A percentile compares a stretch with the other conserved stretches of the same genome.
Evolutionary conservation across 2,329 filamentous ascomycete genomes (phyloP).

Genomic region (Phaeosphaeriaceae sp.): DNA sequence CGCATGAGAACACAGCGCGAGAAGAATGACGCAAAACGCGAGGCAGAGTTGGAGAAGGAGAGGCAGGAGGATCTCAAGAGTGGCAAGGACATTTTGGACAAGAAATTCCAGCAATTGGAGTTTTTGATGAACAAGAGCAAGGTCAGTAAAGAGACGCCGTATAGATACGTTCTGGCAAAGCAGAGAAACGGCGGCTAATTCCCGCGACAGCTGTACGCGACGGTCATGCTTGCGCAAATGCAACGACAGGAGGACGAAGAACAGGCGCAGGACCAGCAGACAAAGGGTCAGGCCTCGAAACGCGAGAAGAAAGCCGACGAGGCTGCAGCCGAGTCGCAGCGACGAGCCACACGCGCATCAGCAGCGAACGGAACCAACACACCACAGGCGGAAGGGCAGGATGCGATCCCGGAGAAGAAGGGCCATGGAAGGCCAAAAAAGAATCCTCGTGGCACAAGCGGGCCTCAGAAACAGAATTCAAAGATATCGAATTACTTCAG

Average conservation of each 20-base stretch:
- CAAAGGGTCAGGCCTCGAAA: constrained; percentile 53
- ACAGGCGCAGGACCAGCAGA: constrained; percentile 54
- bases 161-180: neutral
- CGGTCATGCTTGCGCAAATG: constrained; percentile 62
- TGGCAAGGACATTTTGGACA: constrained; percentile 54
- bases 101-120: constrained; percentile 60
- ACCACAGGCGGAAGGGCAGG: constrained; percentile 23
- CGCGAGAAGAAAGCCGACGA: constrained; percentile 57
- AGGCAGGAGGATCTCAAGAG: constrained; percentile 56
- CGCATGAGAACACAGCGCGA: constrained; percentile 52
- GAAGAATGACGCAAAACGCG: constrained; percentile 54
- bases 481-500: constrained; percentile 68
- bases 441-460: neutral
- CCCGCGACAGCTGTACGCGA: constrained; percentile 51
- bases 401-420: constrained; percentile 30
- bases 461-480: constrained; percentile 31
- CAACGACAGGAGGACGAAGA: constrained; percentile 59
- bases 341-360: constrained; percentile 53
- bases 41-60: constrained; percentile 53
- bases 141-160: constrained; percentile 20
- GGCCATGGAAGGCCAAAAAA: constrained; percentile 48
- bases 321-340: constrained; percentile 54
- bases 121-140: constrained; percentile 61
- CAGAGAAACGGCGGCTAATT: constrained; percentile 8
- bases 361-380: constrained; percentile 20